These are phyloP conservation scores for Penicillium sp. DNA, from an alignment of 2,329 filamentous ascomycete genomes.

Conservation along the genomic window DNA sequence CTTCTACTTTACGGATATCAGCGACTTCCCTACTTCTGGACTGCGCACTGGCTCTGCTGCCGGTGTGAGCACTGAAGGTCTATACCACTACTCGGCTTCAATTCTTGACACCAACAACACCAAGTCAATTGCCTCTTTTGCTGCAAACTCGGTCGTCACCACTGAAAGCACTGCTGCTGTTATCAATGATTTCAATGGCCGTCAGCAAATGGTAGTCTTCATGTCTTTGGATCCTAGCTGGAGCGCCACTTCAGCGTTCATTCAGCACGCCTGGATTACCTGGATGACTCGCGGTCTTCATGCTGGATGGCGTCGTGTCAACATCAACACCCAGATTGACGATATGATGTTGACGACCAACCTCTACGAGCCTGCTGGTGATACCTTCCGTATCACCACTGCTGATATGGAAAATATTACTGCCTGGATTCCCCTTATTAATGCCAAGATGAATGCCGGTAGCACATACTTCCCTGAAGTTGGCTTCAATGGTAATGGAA, in stretches of 20 bases:
- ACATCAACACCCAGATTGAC: conserved; percentile 60
- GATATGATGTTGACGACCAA: conserved; percentile 60
- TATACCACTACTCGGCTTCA: conserved; percentile 60
- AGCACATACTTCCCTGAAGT: conserved; percentile 56
- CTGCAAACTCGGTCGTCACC: conserved; percentile 42
- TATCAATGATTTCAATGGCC: conserved; percentile 57
- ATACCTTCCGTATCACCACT: conserved; percentile 51
- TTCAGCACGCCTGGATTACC: conserved; percentile 63
- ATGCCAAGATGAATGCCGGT: conserved; percentile 51
- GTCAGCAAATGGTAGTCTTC: conserved; percentile 65
- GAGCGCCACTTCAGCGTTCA: conserved; percentile 56
- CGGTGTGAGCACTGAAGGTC: conserved; percentile 50
- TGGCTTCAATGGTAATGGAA: conserved; percentile 58
- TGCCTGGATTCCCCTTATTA: conserved; percentile 43
- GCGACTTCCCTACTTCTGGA: conserved; percentile 56
- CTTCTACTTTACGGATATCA: conserved; percentile 55
- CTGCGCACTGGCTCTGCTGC: conserved; percentile 51
- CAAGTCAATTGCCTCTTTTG: conserved; percentile 57
- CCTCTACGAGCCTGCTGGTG: conserved; percentile 51
- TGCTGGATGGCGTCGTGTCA: conserved; percentile 56
- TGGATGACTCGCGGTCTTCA: conserved; percentile 61
- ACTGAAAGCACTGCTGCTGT: conserved; percentile 54
- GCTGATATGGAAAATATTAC: conserved; percentile 50
- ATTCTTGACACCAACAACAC: conserved; percentile 56
- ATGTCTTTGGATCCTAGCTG: conserved; percentile 54